Conservation (phyloP, 257 asterid species). For the Solanum phureja region DNA sequence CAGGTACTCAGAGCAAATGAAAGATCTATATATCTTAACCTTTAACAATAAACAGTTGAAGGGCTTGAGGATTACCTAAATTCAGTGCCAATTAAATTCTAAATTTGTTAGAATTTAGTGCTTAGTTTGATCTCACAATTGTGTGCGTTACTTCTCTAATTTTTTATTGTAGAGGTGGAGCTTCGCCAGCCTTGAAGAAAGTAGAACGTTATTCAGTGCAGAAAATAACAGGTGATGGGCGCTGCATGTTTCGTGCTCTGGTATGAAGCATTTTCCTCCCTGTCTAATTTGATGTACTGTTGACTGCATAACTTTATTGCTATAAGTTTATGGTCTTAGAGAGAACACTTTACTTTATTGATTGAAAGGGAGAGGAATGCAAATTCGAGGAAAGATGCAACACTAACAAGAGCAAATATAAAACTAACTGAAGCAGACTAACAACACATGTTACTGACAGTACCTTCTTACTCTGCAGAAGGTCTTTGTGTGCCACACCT, state of each 20-base stretch:
- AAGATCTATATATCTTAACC: background rate
- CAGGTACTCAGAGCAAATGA: background rate
- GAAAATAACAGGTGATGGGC: slow-evolving; percentile 93
- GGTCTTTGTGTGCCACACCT: background rate
- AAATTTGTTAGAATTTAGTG: background rate
- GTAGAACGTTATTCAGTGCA: slow-evolving; percentile 57
- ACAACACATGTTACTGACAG: background rate
- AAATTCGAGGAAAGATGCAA: background rate
- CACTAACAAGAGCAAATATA: background rate
- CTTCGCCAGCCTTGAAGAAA: slow-evolving; percentile 63
- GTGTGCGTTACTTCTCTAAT: background rate
- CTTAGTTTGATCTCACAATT: background rate
- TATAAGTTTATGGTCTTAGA: background rate
- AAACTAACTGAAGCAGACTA: background rate
- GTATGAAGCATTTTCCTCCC: slow-evolving; percentile 32
- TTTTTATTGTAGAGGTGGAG: slow-evolving; percentile 27
- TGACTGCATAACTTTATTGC: background rate
- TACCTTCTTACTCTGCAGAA: background rate
- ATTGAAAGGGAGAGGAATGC: background rate
- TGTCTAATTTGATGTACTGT: background rate
- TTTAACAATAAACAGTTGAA: background rate
- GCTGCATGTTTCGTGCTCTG: slow-evolving; percentile 93
- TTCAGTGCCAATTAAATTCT: background rate
- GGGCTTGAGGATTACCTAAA: background rate
- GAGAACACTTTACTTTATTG: background rate